These are phyloP conservation scores for Penicillium parvum DNA, from an alignment of 495 filamentous ascomycete genomes.

Conservation along the genomic window DNA sequence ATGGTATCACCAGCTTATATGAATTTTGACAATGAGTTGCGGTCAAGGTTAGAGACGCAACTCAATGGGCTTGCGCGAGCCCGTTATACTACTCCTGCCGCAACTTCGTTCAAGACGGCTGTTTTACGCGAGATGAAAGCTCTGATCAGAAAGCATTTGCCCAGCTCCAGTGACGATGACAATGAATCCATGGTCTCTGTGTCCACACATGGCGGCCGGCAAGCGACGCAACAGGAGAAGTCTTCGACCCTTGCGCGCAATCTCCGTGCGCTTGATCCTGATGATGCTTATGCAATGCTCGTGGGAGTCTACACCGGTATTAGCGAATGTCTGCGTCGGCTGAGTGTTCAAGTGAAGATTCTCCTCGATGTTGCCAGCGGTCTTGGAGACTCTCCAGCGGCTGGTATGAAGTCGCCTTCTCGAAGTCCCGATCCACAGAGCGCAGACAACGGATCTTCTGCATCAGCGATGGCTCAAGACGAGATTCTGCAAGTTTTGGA, in stretches of 20 bases:
- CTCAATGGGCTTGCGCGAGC: constrained; percentile 76
- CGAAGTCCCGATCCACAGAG: constrained; percentile 41
- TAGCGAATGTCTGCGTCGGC: constrained; percentile 76
- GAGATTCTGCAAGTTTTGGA: constrained; percentile 83
- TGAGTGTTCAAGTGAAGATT: constrained; percentile 89
- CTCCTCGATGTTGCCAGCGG: constrained; percentile 92
- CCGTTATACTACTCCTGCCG: constrained; percentile 71
- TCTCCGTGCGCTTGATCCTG: constrained; percentile 74
- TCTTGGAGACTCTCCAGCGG: constrained; percentile 41
- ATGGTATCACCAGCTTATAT: constrained; percentile 73
- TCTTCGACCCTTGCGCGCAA: constrained; percentile 88
- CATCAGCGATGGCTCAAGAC: constrained; percentile 54
- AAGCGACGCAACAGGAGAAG: constrained; percentile 78
- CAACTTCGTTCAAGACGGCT: constrained; percentile 81
- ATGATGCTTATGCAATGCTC: constrained; percentile 82
- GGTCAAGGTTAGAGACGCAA: constrained; percentile 59
- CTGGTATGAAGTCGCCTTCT: constrained; percentile 39
- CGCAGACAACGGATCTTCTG: constrained; percentile 21
- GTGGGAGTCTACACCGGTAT: constrained; percentile 78
- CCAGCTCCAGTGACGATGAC: constrained; percentile 90
- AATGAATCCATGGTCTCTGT: constrained; percentile 84
- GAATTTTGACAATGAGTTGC: constrained; percentile 60
- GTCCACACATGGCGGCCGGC: constrained; percentile 71
- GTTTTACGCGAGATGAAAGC: constrained; percentile 81
- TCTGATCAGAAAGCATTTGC: constrained; percentile 78